These are phyloP conservation scores for Boletus reticuloceps DNA, from an alignment of 768 basidiomycete species.

Conservation along the genomic window DNA sequence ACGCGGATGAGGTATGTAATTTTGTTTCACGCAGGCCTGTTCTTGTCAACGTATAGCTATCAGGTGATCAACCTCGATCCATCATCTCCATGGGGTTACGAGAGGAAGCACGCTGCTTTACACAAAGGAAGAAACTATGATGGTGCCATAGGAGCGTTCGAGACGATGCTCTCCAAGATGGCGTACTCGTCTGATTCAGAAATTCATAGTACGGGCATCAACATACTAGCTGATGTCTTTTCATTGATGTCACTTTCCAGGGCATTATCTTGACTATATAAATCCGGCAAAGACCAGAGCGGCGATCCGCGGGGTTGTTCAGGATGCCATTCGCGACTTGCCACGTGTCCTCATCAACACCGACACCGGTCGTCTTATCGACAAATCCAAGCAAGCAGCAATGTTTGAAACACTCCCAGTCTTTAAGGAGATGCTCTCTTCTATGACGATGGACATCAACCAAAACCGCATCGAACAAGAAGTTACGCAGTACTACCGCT, in stretches of 20 bases:
- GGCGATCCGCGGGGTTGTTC: neutral
- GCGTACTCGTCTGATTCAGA: neutral
- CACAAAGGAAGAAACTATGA: neutral
- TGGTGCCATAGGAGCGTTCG: neutral
- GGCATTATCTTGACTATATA: neutral
- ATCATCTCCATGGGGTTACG: slow-evolving; percentile 8
- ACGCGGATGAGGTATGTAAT: slow-evolving; percentile 5
- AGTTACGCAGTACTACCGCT: slow-evolving; percentile 5
- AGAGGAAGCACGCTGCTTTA: slow-evolving; percentile 7
- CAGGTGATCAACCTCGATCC: slow-evolving; percentile 11
- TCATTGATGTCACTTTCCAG: neutral
- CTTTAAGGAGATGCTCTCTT: slow-evolving; percentile 11
- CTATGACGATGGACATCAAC: slow-evolving; percentile 8
- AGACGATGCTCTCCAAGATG: slow-evolving; percentile 11
- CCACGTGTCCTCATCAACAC: slow-evolving; percentile 13
- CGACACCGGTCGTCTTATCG: neutral
- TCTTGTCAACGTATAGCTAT: neutral
- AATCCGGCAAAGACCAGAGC: neutral
- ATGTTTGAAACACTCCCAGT: slow-evolving; percentile 3
- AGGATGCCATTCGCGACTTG: neutral
- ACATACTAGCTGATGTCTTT: neutral
- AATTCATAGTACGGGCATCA: neutral
- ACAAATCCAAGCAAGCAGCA: neutral
- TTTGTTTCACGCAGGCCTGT: neutral
- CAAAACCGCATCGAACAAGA: neutral